Evolutionary conservation across 345 rosid genomes (phyloP), one percentile per base, ranked within the genome.

Genomic region (Boechera divaricarpa): DNA sequence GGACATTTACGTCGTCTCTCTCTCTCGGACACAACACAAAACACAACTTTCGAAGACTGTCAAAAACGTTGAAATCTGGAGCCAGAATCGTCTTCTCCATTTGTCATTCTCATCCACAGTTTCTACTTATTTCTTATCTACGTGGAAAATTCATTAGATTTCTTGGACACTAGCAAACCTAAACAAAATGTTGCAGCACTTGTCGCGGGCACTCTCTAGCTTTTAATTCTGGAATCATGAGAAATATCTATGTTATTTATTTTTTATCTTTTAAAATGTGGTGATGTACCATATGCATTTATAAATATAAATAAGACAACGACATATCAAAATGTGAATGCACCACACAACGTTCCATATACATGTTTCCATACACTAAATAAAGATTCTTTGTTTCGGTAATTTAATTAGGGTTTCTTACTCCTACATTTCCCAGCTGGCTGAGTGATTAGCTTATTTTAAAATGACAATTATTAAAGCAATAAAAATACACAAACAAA

Each of bases 1-100:
- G 74, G 91, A 88, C 92, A 87, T 85, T 79, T 69, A 72, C 44
- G 63, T 76, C 76, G 77, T 71, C 79, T 62, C 76, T 68, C 76
- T 68, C 63, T 53, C 60, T 63, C 39, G 69, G 28, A 42, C 69
- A 67, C 49, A 77, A 70, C 57, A 64, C 69, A 70, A 41, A 73
- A 83, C 92, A 80, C 96, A 87, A 86, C 78, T 90, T 83, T 87
- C 93, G 74, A 77, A 87, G 82, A 81, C 80, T 83, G 83, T 82
- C 69, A 41, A 59, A 82, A 75, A 85, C 87, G 84, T 90, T 86
- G 89, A 88, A 88, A 88, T 83, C 82, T 85, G 92, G 66, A 90
- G 87, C 96, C 80, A 73, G 91, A 80, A 82, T 88, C 91, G 96
- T 87, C 92, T 84, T 87, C 92, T 90, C 93, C 93, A 80, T 88